Evolutionary conservation across 192 early-diverging fungal genomes (phyloP).

Genomic region (Obelidium mucronatum): DNA sequence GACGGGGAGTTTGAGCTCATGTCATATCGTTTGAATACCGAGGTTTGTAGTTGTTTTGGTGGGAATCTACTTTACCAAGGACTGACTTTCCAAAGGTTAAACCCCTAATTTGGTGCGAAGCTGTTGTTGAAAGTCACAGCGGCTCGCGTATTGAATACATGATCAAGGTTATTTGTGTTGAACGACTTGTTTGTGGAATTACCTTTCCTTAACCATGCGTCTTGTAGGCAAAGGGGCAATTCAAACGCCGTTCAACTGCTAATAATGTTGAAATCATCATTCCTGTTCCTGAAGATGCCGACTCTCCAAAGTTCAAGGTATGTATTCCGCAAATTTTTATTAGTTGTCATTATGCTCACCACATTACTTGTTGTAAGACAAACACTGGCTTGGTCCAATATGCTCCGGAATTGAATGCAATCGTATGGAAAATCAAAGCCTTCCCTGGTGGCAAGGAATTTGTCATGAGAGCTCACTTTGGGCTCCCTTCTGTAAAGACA

Average conservation of each 20-base stretch:
- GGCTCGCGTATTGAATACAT: conserved; percentile 95
- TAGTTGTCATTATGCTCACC: not conserved
- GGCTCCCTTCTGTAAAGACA: conserved; percentile 62
- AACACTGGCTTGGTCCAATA: conserved; percentile 91
- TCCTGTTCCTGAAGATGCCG: conserved; percentile 98
- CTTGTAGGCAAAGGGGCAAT: conserved; percentile 89
- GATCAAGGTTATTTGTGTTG: conserved; percentile 63
- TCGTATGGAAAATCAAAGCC: conserved; percentile 98
- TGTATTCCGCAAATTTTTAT: not conserved
- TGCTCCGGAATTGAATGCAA: conserved; percentile 90
- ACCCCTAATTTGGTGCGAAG: conserved; percentile 88
- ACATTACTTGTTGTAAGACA: conserved; percentile 50
- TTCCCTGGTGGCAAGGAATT: conserved; percentile 99
- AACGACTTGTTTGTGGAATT: not conserved
- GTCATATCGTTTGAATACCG: conserved; percentile 78
- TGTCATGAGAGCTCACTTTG: conserved; percentile 73
- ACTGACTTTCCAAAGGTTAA: conserved; percentile 70
- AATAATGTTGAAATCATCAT: conserved; percentile 98
- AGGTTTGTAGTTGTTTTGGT: conserved; percentile 67
- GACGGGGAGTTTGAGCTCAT: conserved; percentile 92
- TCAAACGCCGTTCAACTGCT: conserved; percentile 95
- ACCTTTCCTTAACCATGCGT: not conserved
- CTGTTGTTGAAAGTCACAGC: conserved; percentile 83
- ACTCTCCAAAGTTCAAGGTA: conserved; percentile 95
- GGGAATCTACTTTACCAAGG: not conserved